phyloP scores from a whole-genome alignment of 2,329 filamentous ascomycete genomes.

The Didymosphaeria variabile region DNA sequence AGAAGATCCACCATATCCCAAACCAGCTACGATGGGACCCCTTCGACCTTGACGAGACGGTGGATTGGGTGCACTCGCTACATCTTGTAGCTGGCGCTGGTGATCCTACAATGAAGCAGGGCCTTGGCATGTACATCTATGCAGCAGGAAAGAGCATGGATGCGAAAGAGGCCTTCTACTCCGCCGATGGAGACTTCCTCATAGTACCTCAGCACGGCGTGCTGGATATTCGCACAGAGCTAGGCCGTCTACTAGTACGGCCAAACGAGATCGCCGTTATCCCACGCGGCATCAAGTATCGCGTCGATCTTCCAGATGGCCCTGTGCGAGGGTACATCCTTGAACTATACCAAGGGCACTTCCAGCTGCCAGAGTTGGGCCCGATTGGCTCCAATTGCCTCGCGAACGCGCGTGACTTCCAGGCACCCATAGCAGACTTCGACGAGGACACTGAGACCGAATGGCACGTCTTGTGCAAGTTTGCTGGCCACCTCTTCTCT shows the following conservation, averaged over 20 bases:
- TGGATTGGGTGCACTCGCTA: slow-evolving; percentile 74
- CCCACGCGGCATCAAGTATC: slow-evolving; percentile 71
- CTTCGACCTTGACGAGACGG: slow-evolving; percentile 75
- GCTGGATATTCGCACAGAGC: slow-evolving; percentile 73
- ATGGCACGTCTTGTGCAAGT: slow-evolving; percentile 69
- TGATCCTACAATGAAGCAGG: slow-evolving; percentile 79
- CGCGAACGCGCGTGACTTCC: slow-evolving; percentile 72
- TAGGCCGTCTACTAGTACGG: slow-evolving; percentile 70
- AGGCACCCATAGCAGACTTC: slow-evolving; percentile 67
- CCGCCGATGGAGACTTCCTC: slow-evolving; percentile 75
- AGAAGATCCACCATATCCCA: slow-evolving; percentile 76
- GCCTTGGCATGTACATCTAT: slow-evolving; percentile 82
- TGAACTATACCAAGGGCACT: slow-evolving; percentile 72
- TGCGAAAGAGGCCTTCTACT: slow-evolving; percentile 80
- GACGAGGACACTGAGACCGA: slow-evolving; percentile 63
- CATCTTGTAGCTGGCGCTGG: slow-evolving; percentile 81
- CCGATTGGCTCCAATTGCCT: slow-evolving; percentile 72
- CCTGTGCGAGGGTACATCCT: slow-evolving; percentile 72
- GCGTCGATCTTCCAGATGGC: slow-evolving; percentile 67
- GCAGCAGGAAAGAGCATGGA: slow-evolving; percentile 82
- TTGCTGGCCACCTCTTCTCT: slow-evolving; percentile 68
- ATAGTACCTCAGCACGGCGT: slow-evolving; percentile 72
- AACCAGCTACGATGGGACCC: slow-evolving; percentile 85
- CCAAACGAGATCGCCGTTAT: slow-evolving; percentile 75
- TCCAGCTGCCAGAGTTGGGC: slow-evolving; percentile 72